These are phyloP conservation scores for Plasmodium cynomolgi DNA, from an alignment of 169 alveolate species.

Conservation along the genomic window DNA sequence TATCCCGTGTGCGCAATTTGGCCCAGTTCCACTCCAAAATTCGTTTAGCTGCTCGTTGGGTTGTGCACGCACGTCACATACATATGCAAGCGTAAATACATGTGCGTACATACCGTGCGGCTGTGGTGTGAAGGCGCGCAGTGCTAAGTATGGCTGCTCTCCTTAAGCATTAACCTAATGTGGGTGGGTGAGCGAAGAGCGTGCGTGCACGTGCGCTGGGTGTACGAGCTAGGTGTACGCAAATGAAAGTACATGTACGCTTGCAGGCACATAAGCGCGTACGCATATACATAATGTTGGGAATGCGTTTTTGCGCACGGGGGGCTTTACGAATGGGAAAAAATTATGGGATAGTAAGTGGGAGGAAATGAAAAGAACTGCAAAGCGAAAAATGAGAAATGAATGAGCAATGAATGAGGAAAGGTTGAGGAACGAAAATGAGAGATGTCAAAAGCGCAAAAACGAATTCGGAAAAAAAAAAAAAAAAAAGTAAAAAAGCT, in stretches of 20 bases:
- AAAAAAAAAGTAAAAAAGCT: neutral
- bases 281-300: neutral
- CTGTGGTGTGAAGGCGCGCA: neutral
- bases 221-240: neutral
- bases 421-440: neutral
- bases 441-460: neutral
- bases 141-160: neutral
- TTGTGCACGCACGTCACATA: neutral
- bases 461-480: neutral
- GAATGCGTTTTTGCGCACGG: neutral
- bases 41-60: neutral
- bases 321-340: neutral
- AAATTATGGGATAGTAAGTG: neutral
- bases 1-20: neutral
- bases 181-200: neutral
- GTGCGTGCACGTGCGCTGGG: neutral
- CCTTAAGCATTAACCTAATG: neutral
- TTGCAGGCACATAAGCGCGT: neutral
- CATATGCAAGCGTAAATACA: neutral
- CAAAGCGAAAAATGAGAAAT: conserved; percentile 4
- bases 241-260: neutral
- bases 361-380: neutral
- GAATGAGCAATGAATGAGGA: neutral
- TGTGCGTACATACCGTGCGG: neutral
- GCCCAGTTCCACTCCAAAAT: neutral